Evolutionary conservation across 495 filamentous ascomycete species (phyloP).

Genomic region (Cercophora samala): DNA sequence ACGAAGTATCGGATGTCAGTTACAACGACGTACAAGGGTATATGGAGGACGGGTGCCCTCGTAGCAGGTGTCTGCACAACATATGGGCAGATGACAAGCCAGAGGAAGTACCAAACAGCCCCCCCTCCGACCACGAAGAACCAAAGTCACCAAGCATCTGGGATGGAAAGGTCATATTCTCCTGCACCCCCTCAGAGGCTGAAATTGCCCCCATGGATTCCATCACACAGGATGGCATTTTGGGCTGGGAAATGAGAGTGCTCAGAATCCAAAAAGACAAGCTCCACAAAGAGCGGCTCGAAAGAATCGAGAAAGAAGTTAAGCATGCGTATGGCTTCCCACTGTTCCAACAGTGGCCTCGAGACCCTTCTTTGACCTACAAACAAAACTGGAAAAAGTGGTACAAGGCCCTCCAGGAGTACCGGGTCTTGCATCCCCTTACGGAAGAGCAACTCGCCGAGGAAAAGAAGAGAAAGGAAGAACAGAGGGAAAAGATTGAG

Average conservation of each 20-base stretch:
- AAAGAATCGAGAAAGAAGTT: background rate
- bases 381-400: background rate
- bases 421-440: background rate
- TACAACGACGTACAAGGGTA: background rate
- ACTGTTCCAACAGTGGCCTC: background rate
- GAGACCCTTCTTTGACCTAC: background rate
- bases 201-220: background rate
- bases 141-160: background rate
- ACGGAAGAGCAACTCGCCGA: background rate
- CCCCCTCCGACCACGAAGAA: background rate
- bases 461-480: background rate
- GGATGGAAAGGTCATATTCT: background rate
- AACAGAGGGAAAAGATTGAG: background rate
- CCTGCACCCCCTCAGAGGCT: background rate
- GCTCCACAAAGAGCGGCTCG: too few species aligned
- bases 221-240: background rate
- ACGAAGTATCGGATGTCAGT: background rate
- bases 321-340: background rate
- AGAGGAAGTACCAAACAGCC: background rate
- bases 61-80: background rate
- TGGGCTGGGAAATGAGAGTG: background rate
- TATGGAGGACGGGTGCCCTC: background rate
- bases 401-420: background rate
- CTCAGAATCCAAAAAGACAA: background rate
- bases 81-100: background rate